Evolutionary conservation across 2,329 filamentous ascomycete species (phyloP).

Genomic region (Fusarium pininemorale): DNA sequence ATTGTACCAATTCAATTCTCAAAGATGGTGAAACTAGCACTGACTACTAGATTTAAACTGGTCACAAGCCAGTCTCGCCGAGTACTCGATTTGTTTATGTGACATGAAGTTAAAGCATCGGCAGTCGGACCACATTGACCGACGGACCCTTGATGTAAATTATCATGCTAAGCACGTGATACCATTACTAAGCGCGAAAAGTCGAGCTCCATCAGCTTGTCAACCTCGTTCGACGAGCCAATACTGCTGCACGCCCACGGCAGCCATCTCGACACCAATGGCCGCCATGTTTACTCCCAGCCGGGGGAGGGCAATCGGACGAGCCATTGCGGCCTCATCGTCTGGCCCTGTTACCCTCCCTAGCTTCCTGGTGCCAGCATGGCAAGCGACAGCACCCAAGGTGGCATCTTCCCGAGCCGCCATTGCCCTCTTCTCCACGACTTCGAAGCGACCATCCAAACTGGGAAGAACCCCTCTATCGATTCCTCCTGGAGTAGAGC

Average conservation of each 20-base stretch:
- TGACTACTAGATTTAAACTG: neutral
- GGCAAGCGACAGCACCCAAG: constrained; percentile 57
- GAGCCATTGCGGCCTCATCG: constrained; percentile 58
- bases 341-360: constrained; percentile 66
- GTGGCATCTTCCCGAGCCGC: constrained; percentile 52
- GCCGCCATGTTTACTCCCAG: constrained; percentile 71
- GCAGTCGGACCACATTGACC: neutral
- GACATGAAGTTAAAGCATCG: neutral
- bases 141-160: neutral
- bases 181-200: constrained; percentile 50
- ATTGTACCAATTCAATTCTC: constrained; percentile 39
- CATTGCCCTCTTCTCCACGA: constrained; percentile 71
- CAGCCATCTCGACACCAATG: constrained; percentile 44
- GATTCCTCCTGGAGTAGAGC: constrained; percentile 83
- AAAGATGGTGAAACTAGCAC: neutral
- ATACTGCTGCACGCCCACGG: constrained; percentile 28
- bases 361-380: constrained; percentile 76
- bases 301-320: constrained; percentile 67
- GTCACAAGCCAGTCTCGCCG: neutral
- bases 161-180: constrained; percentile 40
- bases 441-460: constrained; percentile 75
- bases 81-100: neutral
- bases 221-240: constrained; percentile 21
- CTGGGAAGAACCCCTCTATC: constrained; percentile 84
- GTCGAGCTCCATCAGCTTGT: constrained; percentile 34